A percentile compares a stretch with the other conserved stretches of the same genome.
These are phyloP conservation scores for Mycena olivaceomarginata DNA, from an alignment of 768 basidiomycete species.

Conservation along the genomic window DNA sequence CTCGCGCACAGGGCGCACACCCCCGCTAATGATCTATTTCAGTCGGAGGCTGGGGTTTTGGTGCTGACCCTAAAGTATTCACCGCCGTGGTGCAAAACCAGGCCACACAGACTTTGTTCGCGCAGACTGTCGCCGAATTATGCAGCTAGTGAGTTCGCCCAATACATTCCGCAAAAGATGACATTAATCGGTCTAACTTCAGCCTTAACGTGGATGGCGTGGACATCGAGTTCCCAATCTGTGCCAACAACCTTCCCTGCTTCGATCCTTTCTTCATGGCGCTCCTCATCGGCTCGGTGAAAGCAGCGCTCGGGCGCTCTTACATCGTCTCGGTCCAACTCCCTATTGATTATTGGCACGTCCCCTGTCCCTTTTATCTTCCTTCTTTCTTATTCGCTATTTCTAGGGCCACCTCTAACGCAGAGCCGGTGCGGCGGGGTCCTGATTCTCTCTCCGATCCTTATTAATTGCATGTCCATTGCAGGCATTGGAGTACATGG, in stretches of 20 bases:
- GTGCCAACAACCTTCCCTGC: not conserved
- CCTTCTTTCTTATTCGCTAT: not conserved
- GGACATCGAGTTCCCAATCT: not conserved
- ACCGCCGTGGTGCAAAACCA: not conserved
- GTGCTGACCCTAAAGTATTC: not conserved
- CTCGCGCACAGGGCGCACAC: not conserved
- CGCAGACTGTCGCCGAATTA: not conserved
- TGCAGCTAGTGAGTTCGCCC: not conserved
- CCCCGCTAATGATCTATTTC: not conserved
- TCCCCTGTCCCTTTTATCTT: not conserved
- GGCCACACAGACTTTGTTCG: not conserved
- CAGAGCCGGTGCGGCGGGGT: not conserved
- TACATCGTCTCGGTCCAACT: not conserved
- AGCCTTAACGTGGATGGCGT: not conserved
- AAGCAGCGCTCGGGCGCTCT: not conserved
- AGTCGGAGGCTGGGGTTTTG: not conserved
- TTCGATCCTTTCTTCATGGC: not conserved
- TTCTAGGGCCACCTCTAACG: too few relatives aligned
- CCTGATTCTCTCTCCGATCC: not conserved
- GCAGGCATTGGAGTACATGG: not conserved
- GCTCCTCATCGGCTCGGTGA: not conserved
- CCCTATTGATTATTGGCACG: not conserved
- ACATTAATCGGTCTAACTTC: not conserved
- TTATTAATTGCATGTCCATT: not conserved
- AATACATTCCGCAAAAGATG: not conserved